A percentile compares a stretch with the other conserved stretches of the same genome.
phyloP scores from a whole-genome alignment of 2,329 filamentous ascomycete genomes.

The Anthostomella pinea region DNA sequence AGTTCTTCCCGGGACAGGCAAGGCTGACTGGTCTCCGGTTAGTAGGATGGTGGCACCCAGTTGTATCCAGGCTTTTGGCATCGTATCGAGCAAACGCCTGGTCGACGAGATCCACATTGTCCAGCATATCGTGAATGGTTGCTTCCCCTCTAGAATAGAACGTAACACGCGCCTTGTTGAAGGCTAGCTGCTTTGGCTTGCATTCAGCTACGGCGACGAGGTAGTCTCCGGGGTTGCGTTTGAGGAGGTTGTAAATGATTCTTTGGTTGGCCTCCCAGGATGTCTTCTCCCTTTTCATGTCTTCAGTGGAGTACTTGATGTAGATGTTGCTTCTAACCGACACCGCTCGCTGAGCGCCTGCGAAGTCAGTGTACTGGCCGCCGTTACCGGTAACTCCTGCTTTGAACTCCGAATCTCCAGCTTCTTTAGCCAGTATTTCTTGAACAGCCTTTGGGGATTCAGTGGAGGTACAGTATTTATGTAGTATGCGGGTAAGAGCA shows the following conservation, averaged over 20 bases:
- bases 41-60: neutral
- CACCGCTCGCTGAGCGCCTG: slow-evolving; percentile 2
- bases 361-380: slow-evolving; percentile 2
- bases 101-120: slow-evolving; percentile 5
- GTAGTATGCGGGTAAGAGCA: too few species aligned
- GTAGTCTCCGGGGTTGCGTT: slow-evolving; percentile 10
- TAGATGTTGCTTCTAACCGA: slow-evolving; percentile 8
- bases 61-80: neutral
- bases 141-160: slow-evolving; percentile 4
- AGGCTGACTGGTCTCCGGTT: slow-evolving; percentile 5
- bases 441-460: too few species aligned
- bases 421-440: too few species aligned
- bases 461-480: too few species aligned
- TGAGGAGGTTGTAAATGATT: slow-evolving; percentile 5
- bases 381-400: neutral
- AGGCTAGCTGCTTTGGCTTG: neutral
- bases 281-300: slow-evolving; percentile 2
- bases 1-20: slow-evolving; percentile 1
- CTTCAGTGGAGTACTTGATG: slow-evolving; percentile 6
- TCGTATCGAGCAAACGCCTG: slow-evolving; percentile 6
- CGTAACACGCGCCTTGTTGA: slow-evolving; percentile 1
- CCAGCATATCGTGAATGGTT: slow-evolving; percentile 3
- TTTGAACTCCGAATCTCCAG: too few species aligned
- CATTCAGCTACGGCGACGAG: slow-evolving; percentile 8
- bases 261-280: slow-evolving; percentile 3